A percentile compares a stretch with the other conserved stretches of the same genome.
phyloP scores from a whole-genome alignment of 805 yeast species.

The Metschnikowia lunata region DNA sequence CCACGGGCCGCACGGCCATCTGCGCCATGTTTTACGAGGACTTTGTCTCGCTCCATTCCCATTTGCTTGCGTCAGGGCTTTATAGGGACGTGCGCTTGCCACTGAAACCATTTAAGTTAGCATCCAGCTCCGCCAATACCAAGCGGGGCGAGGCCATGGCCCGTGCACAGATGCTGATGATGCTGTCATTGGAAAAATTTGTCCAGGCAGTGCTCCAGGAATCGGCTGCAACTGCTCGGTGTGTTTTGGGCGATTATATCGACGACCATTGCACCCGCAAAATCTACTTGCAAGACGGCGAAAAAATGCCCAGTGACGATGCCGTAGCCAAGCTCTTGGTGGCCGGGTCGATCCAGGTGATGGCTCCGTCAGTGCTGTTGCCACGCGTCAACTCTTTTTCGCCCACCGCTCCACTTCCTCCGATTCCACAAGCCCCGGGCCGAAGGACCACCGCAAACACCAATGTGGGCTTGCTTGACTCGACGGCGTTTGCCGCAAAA shows the following conservation, averaged over 20 bases:
- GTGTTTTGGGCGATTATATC: constrained; percentile 3
- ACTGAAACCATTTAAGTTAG: not conserved
- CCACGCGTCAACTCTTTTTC: constrained; percentile 6
- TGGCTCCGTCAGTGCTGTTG: not conserved
- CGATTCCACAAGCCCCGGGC: not conserved
- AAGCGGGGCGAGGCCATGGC: constrained; percentile 6
- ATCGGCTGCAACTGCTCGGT: not conserved
- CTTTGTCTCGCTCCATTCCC: constrained; percentile 31
- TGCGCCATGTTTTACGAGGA: constrained; percentile 34
- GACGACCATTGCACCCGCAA: constrained; percentile 8
- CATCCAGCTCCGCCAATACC: not conserved
- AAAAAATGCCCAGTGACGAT: constrained; percentile 1
- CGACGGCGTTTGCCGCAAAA: not conserved
- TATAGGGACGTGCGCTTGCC: not conserved
- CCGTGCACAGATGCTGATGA: constrained; percentile 3
- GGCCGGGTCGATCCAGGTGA: not conserved
- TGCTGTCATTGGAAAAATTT: constrained; percentile 6
- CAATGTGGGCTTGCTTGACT: not conserved
- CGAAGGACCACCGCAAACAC: not conserved
- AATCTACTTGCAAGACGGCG: constrained; percentile 1
- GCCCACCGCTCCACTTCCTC: constrained; percentile 13
- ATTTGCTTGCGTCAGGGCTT: not conserved
- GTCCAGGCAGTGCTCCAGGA: constrained; percentile 1
- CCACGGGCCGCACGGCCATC: constrained; percentile 18
- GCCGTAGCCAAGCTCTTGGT: constrained; percentile 5